phyloP scores from a whole-genome alignment of 495 filamentous ascomycete genomes.

The Hypoxylon crocopeplum region DNA sequence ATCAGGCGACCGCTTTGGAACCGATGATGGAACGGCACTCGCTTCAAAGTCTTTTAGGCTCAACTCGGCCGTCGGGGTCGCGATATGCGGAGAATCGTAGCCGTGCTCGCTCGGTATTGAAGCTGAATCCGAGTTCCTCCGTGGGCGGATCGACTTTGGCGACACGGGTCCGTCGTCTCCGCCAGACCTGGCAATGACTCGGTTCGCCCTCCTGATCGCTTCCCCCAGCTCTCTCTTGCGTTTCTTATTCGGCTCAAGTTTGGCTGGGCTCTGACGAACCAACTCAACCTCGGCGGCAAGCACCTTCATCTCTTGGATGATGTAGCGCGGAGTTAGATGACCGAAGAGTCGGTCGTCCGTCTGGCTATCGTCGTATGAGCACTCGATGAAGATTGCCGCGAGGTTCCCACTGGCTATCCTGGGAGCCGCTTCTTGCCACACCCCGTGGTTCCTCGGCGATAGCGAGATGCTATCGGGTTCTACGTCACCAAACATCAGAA shows the following conservation, averaged over 20 bases:
- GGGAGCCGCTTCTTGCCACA: constrained; percentile 87
- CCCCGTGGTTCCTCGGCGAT: constrained; percentile 74
- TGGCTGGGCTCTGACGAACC: constrained; percentile 41
- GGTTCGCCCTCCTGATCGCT: constrained; percentile 9
- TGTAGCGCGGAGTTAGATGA: constrained; percentile 82
- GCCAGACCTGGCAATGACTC: not conserved
- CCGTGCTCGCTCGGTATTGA: constrained; percentile 17
- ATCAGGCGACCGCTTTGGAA: constrained; percentile 15
- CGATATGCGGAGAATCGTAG: constrained; percentile 42
- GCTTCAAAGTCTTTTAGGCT: constrained; percentile 44
- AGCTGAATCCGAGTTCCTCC: constrained; percentile 10
- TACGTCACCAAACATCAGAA: constrained; percentile 94
- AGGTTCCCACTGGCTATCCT: constrained; percentile 75
- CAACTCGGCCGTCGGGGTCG: constrained; percentile 48
- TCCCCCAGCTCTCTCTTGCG: constrained; percentile 46
- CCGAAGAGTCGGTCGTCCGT: constrained; percentile 81
- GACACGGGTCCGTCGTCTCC: constrained; percentile 47
- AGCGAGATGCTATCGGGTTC: constrained; percentile 88
- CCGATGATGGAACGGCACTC: not conserved
- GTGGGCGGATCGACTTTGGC: constrained; percentile 45
- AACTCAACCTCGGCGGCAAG: constrained; percentile 71
- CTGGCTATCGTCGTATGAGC: constrained; percentile 82
- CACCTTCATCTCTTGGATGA: constrained; percentile 75
- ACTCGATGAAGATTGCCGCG: constrained; percentile 90
- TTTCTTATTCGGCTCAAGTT: constrained; percentile 46